phyloP scores from a whole-genome alignment of 768 basidiomycete species.

The Termitomyces titanicus region DNA sequence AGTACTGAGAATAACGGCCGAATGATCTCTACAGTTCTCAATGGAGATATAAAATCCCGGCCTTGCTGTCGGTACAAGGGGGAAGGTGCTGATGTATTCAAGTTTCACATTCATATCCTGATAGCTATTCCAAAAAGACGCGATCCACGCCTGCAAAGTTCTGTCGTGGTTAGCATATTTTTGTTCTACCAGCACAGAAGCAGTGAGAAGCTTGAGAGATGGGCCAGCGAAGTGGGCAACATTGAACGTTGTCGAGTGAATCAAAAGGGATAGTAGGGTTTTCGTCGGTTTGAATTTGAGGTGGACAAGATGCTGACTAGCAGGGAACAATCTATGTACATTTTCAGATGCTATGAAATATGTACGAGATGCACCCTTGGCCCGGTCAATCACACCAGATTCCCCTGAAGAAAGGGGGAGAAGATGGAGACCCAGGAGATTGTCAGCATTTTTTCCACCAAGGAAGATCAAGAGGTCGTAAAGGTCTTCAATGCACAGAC shows the following conservation, averaged over 20 bases:
- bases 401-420: conserved; percentile 33
- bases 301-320: conserved; percentile 22
- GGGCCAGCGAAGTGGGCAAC: conserved; percentile 15
- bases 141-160: conserved; percentile 21
- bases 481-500: conserved; percentile 18
- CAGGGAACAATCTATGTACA: conserved; percentile 19
- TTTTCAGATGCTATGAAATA: conserved; percentile 24
- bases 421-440: conserved; percentile 27
- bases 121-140: conserved; percentile 28
- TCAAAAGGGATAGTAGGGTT: conserved; percentile 15
- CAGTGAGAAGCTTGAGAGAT: conserved; percentile 15
- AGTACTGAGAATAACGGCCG: conserved; percentile 21
- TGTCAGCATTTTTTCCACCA: conserved; percentile 4
- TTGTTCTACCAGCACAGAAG: not conserved
- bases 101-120: conserved; percentile 4
- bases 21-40: conserved; percentile 20
- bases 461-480: conserved; percentile 25
- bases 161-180: not conserved
- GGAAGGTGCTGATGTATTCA: conserved; percentile 22
- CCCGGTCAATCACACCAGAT: conserved; percentile 22
- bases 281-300: conserved; percentile 17
- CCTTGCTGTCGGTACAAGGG: conserved; percentile 29
- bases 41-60: conserved; percentile 28
- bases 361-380: not conserved
- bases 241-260: conserved; percentile 15